phyloP scores from a whole-genome alignment of 2,329 filamentous ascomycete genomes.

The Albifimbria verrucaria region DNA sequence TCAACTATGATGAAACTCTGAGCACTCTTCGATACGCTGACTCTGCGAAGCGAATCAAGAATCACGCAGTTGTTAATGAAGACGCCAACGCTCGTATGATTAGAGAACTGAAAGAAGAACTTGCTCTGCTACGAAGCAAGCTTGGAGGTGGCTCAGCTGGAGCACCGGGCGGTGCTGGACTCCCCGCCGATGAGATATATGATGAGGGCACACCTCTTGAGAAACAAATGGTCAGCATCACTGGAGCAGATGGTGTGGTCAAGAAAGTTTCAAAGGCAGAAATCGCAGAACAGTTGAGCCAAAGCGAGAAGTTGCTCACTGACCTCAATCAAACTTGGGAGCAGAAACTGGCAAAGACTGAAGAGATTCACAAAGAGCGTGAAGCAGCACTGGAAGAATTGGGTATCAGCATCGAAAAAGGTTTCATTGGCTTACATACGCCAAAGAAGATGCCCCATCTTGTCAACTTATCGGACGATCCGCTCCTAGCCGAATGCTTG shows the following conservation, averaged over 20 bases:
- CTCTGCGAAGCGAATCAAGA: constrained; percentile 98
- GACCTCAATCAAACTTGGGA: constrained; percentile 99
- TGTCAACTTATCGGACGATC: constrained; percentile 95
- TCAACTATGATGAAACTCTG: constrained; percentile 97
- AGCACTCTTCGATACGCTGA: constrained; percentile 95
- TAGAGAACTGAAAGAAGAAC: constrained; percentile 91
- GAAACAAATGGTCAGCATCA: constrained; percentile 94
- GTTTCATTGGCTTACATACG: constrained; percentile 89
- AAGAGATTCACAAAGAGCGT: constrained; percentile 95
- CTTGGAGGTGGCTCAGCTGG: constrained; percentile 57
- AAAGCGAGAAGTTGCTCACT: constrained; percentile 92
- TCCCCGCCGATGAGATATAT: constrained; percentile 76
- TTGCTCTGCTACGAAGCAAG: constrained; percentile 82
- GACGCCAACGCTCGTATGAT: constrained; percentile 99
- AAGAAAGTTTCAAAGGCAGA: constrained; percentile 98
- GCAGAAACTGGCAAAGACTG: constrained; percentile 89
- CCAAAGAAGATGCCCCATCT: constrained; percentile 99
- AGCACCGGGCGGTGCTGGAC: constrained; percentile 44
- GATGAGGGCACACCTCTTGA: constrained; percentile 89
- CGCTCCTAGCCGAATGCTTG: constrained; percentile 88
- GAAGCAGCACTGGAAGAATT: constrained; percentile 93
- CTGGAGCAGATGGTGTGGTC: constrained; percentile 74
- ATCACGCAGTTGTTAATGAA: constrained; percentile 98
- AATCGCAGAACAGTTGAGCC: constrained; percentile 92
- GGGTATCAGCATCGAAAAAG: constrained; percentile 98